A percentile compares a stretch with the other conserved stretches of the same genome.
Evolutionary conservation across 352 stramenopile genomes (phyloP).

Genomic region (Globisporangium mamillatum): DNA sequence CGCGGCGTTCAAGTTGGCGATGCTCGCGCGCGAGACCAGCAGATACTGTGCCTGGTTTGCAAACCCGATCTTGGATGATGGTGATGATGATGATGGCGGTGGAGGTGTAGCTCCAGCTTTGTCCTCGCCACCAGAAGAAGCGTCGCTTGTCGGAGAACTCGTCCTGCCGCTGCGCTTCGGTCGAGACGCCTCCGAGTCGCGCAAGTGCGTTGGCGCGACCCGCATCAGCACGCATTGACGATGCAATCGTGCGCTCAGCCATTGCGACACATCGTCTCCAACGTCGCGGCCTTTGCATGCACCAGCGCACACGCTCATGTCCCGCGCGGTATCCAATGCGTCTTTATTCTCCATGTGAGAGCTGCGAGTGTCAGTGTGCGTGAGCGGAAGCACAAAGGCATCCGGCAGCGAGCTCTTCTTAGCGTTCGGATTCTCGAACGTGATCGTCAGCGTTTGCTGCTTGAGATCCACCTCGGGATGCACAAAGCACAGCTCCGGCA

Average conservation of each 20-base stretch:
- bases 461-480: slow-evolving; percentile 57
- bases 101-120: not conserved
- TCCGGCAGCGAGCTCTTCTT: not conserved
- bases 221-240: slow-evolving; percentile 70
- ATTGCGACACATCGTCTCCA: slow-evolving; percentile 46
- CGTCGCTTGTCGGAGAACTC: slow-evolving; percentile 10
- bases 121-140: not conserved
- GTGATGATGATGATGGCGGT: not conserved
- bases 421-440: slow-evolving; percentile 17
- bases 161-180: slow-evolving; percentile 7
- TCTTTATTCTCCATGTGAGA: slow-evolving; percentile 21
- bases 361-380: slow-evolving; percentile 18
- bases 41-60: slow-evolving; percentile 73
- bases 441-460: slow-evolving; percentile 54
- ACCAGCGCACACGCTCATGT: slow-evolving; percentile 52
- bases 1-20: slow-evolving; percentile 47
- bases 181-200: slow-evolving; percentile 23
- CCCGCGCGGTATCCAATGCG: slow-evolving; percentile 19
- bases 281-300: slow-evolving; percentile 53
- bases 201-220: slow-evolving; percentile 44
- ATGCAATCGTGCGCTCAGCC: slow-evolving; percentile 61
- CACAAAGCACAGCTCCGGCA: slow-evolving; percentile 59
- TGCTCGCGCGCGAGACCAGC: slow-evolving; percentile 56
- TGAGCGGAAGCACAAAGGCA: slow-evolving; percentile 41
- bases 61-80: slow-evolving; percentile 56